These are phyloP conservation scores for Paramecium caudatum DNA, from an alignment of 73 alveolate species.

Conservation along the genomic window DNA sequence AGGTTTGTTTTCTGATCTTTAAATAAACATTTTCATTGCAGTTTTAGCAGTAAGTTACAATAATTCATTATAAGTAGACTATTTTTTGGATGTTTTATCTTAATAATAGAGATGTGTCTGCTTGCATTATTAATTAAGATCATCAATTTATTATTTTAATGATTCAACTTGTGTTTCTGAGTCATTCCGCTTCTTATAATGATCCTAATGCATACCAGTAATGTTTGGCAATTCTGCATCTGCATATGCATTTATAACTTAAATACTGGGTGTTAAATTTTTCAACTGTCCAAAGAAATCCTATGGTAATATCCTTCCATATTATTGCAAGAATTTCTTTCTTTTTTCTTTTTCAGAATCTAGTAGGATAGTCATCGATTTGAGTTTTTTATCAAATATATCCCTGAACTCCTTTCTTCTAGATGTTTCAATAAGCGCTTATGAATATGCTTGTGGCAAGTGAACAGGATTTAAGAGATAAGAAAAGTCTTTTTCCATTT, in stretches of 20 bases:
- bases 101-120: slow-evolving; percentile 45
- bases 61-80: neutral
- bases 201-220: slow-evolving; percentile 2
- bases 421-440: slow-evolving; percentile 69
- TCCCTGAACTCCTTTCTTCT: slow-evolving; percentile 79
- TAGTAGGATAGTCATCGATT: slow-evolving; percentile 15
- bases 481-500: slow-evolving; percentile 79
- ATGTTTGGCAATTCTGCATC: slow-evolving; percentile 62
- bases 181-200: slow-evolving; percentile 3
- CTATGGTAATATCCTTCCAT: slow-evolving; percentile 74
- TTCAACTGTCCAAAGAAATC: slow-evolving; percentile 77
- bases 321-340: slow-evolving; percentile 62
- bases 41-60: slow-evolving; percentile 42
- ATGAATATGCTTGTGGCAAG: slow-evolving; percentile 79
- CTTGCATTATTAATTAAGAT: slow-evolving; percentile 7
- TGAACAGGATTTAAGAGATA: slow-evolving; percentile 76
- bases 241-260: neutral
- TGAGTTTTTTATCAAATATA: slow-evolving; percentile 59
- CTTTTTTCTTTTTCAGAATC: slow-evolving; percentile 75
- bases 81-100: neutral
- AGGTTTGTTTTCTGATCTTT: slow-evolving; percentile 35
- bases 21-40: slow-evolving; percentile 58
- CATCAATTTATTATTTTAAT: slow-evolving; percentile 57
- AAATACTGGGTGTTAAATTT: slow-evolving; percentile 53
- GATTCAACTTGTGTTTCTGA: neutral